Conservation (phyloP, 371 early-diverging fungal species). For the Apophysomyces ossiformis region DNA sequence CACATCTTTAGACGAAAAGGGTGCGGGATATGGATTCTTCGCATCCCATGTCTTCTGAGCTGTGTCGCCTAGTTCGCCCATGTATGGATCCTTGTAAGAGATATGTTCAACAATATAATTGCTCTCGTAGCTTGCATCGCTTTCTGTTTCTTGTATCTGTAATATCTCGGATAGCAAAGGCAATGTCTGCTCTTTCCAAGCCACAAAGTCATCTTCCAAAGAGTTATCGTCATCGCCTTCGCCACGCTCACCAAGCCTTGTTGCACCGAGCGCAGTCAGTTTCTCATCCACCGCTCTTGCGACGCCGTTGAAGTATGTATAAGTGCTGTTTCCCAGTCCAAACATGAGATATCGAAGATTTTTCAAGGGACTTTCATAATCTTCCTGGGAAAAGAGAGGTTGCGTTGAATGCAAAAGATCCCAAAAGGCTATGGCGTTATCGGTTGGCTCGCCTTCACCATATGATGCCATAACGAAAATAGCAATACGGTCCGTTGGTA, state of each 20-base stretch:
- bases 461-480: constrained; percentile 88
- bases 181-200: constrained; percentile 85
- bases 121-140: neutral
- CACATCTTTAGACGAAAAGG: constrained; percentile 43
- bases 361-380: constrained; percentile 57
- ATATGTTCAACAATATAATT: neutral
- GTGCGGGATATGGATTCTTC: constrained; percentile 77
- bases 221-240: constrained; percentile 94
- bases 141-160: constrained; percentile 2
- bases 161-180: constrained; percentile 49
- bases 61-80: constrained; percentile 58
- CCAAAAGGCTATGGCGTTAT: constrained; percentile 82
- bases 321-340: constrained; percentile 95
- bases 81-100: constrained; percentile 32
- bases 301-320: constrained; percentile 89
- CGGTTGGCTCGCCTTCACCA: constrained; percentile 88
- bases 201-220: constrained; percentile 90
- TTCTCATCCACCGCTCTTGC: constrained; percentile 67
- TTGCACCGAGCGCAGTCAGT: constrained; percentile 72
- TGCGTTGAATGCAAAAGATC: constrained; percentile 62
- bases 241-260: constrained; percentile 76
- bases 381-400: constrained; percentile 66
- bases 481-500: constrained; percentile 61
- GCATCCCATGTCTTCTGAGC: constrained; percentile 57
- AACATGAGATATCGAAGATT: constrained; percentile 79